A percentile compares a stretch with the other conserved stretches of the same genome.
phyloP scores from a whole-genome alignment of 2,329 filamentous ascomycete genomes.

The Plectosphaerella cucumerina region DNA sequence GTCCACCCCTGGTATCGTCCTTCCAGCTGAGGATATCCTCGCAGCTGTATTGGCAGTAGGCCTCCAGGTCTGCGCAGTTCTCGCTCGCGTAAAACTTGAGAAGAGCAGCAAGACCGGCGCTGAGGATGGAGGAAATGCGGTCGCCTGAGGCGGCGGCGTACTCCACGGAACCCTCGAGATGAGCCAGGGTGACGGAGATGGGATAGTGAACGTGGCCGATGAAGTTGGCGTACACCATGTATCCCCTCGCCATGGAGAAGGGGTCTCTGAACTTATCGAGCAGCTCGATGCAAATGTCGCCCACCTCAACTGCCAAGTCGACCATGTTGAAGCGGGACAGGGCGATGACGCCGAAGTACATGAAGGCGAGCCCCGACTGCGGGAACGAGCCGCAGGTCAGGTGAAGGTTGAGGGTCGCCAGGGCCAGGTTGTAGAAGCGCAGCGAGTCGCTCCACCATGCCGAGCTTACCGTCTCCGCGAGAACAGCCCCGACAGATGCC shows the following conservation, averaged over 20 bases:
- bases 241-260: slow-evolving; percentile 63
- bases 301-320: slow-evolving; percentile 62
- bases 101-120: slow-evolving; percentile 62
- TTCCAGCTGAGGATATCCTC: slow-evolving; percentile 72
- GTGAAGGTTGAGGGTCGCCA: slow-evolving; percentile 65
- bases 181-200: slow-evolving; percentile 51
- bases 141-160: slow-evolving; percentile 65
- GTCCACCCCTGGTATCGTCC: slow-evolving; percentile 66
- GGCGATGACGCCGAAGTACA: slow-evolving; percentile 64
- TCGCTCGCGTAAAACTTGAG: slow-evolving; percentile 68
- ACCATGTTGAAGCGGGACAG: slow-evolving; percentile 68
- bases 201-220: slow-evolving; percentile 66
- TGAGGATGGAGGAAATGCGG: slow-evolving; percentile 66
- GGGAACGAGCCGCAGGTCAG: slow-evolving; percentile 61
- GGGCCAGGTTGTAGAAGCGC: slow-evolving; percentile 66
- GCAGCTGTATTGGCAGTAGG: slow-evolving; percentile 66
- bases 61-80: slow-evolving; percentile 65
- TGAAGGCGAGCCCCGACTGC: slow-evolving; percentile 64
- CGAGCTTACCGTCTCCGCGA: slow-evolving; percentile 65
- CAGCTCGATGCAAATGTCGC: slow-evolving; percentile 57
- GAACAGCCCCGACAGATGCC: slow-evolving; percentile 62
- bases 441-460: slow-evolving; percentile 71
- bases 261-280: slow-evolving; percentile 59
- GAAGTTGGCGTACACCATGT: slow-evolving; percentile 66
- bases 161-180: slow-evolving; percentile 64